Base-by-base conservation (phyloP, 768 basidiomycete species). In the Cytidiella melzeri region DNA sequence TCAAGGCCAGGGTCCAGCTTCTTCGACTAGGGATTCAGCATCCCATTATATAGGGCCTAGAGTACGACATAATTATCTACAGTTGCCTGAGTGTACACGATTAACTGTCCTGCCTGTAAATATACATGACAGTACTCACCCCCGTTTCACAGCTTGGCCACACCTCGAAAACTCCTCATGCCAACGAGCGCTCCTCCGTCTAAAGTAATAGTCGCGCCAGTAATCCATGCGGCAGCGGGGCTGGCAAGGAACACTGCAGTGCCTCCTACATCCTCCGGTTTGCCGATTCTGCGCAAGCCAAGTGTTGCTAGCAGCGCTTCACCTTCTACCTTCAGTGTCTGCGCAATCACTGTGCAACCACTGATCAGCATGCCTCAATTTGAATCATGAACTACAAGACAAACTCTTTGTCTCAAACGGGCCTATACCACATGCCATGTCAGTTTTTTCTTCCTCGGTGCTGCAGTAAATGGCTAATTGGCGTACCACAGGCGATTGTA, bases 401-500 rank as follows among this genome's bases (percentile, higher is more conserved):
- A 11, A 28, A 63, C 67, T 68, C 53, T n/a, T n/a, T n/a, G n/a
- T n/a, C n/a, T n/a, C n/a, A n/a, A n/a, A n/a, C n/a, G n/a, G n/a
- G n/a, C n/a, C n/a, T n/a, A n/a, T n/a, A n/a, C n/a, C n/a, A n/a
- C n/a, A n/a, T n/a, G n/a, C n/a, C n/a, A n/a, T n/a, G n/a, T n/a
- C n/a, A n/a, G n/a, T n/a, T n/a, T n/a, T n/a, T n/a, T n/a, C n/a
- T n/a, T n/a, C n/a, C n/a, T n/a, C n/a, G 56, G 6, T 46, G 47
- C 18, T 40, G 21, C 26, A 39, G 30, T 30, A 52, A 27, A 24
- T 25, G 62, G 67, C n/a, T 41, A 70, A n/a, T n/a, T n/a, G n/a
- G n/a, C n/a, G n/a, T n/a, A n/a, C 72, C 84, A 46, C 80, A 80
- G 6, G 81, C 80, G 43, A 85, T 75, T 12, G 78, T 77, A 60